Conservation (phyloP, 2,329 filamentous ascomycete genomes). For the Talaromyces sp. region DNA sequence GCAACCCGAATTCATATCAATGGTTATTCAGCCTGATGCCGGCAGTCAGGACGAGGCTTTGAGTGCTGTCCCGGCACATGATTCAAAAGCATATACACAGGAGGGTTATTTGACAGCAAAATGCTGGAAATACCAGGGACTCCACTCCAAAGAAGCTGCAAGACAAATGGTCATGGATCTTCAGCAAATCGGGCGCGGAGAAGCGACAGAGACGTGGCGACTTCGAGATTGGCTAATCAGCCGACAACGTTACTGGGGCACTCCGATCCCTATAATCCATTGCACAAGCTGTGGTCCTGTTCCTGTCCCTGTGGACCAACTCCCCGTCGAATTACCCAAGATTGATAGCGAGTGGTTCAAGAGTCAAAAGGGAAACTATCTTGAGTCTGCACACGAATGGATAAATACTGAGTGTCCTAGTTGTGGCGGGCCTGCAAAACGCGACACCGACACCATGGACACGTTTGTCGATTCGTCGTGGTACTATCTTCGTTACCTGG, state of each 20-base stretch:
- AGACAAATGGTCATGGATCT: constrained; percentile 54
- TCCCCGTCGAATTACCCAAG: constrained; percentile 71
- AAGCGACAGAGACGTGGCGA: constrained; percentile 68
- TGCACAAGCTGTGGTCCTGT: constrained; percentile 72
- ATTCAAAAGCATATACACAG: constrained; percentile 55
- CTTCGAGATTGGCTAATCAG: constrained; percentile 87
- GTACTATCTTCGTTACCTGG: constrained; percentile 81
- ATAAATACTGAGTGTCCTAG: constrained; percentile 68
- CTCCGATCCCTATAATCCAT: constrained; percentile 84
- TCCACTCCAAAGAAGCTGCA: constrained; percentile 60
- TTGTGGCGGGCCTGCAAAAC: constrained; percentile 64
- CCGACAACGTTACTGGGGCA: constrained; percentile 88
- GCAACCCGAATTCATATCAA: constrained; percentile 54
- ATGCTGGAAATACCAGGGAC: constrained; percentile 61
- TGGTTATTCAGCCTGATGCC: constrained; percentile 52
- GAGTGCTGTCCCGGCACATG: constrained; percentile 29
- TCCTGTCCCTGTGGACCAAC: constrained; percentile 68
- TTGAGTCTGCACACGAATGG: constrained; percentile 69
- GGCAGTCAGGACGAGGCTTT: constrained; percentile 6
- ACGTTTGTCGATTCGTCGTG: constrained; percentile 94
- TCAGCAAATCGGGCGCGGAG: constrained; percentile 52
- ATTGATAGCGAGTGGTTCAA: constrained; percentile 65
- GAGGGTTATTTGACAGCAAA: constrained; percentile 64
- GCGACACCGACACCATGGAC: constrained; percentile 94
- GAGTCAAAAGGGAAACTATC: constrained; percentile 69